Conservation (phyloP, 2,329 filamentous ascomycete genomes). For the Penicillium sp. region DNA sequence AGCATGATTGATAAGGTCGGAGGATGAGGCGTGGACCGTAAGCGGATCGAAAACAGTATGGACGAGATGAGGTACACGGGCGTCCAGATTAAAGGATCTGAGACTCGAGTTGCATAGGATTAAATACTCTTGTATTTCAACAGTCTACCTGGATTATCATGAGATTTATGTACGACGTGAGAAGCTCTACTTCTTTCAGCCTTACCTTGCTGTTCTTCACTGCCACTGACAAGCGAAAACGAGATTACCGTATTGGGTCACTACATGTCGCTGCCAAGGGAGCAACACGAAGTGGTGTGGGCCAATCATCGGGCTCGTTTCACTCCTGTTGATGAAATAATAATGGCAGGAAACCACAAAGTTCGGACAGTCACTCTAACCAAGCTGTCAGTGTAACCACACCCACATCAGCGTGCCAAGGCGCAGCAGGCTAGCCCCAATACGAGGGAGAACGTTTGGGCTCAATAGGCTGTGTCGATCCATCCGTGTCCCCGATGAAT, state of each 20-base stretch:
- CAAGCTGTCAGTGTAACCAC: neutral
- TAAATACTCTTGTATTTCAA: no score
- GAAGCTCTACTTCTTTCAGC: neutral
- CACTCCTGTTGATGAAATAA: no score
- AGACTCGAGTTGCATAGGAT: neutral
- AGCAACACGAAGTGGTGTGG: neutral
- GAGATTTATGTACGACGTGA: neutral
- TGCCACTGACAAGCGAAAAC: slow-evolving; percentile 17
- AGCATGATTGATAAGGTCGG: slow-evolving; percentile 12
- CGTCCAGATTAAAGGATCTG: neutral
- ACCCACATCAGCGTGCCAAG: neutral
- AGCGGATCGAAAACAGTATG: neutral
- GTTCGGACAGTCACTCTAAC: no score
- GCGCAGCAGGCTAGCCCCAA: slow-evolving; percentile 5
- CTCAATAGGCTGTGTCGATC: neutral
- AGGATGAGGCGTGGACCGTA: neutral
- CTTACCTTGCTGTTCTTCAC: neutral
- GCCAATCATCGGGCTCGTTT: neutral
- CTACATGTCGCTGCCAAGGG: neutral
- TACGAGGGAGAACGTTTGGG: slow-evolving; percentile 9
- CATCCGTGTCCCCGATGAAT: neutral
- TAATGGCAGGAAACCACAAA: no score
- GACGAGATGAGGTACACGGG: neutral
- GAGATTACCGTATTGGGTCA: slow-evolving; percentile 18
- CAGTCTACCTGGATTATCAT: neutral